phyloP scores from a whole-genome alignment of 495 filamentous ascomycete genomes.

The Aspergillus mulundensis region DNA sequence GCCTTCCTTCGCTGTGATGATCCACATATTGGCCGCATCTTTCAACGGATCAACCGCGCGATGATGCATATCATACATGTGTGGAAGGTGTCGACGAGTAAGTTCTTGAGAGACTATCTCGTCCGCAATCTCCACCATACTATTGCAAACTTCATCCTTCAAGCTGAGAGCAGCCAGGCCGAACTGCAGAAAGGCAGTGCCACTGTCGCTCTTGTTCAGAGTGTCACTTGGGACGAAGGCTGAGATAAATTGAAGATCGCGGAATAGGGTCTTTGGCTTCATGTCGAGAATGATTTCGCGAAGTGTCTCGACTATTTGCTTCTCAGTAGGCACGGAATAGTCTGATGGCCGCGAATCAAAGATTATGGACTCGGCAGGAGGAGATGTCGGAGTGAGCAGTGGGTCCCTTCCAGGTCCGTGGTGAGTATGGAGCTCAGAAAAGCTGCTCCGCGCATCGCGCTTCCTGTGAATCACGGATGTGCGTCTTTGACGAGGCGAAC shows the following conservation, averaged over 20 bases:
- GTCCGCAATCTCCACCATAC: constrained; percentile 75
- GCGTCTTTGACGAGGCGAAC: constrained; percentile 15
- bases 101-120: constrained; percentile 43
- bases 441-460: constrained; percentile 32
- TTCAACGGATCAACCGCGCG: constrained; percentile 55
- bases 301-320: constrained; percentile 70
- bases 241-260: constrained; percentile 92
- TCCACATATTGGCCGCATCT: constrained; percentile 88
- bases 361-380: constrained; percentile 32
- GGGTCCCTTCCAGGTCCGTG: constrained; percentile 17
- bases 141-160: constrained; percentile 83
- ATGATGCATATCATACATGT: constrained; percentile 31
- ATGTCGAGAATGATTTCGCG: constrained; percentile 73
- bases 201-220: constrained; percentile 79
- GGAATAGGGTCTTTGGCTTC: constrained; percentile 87
- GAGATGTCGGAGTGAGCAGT: constrained; percentile 20
- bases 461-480: constrained; percentile 12
- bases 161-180: constrained; percentile 81
- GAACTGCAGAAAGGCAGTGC: constrained; percentile 93
- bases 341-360: constrained; percentile 38
- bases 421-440: constrained; percentile 25
- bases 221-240: constrained; percentile 79
- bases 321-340: constrained; percentile 42
- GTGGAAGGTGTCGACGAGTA: constrained; percentile 40
- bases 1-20: constrained; percentile 91